Evolutionary conservation across 1,139 yeast species (phyloP), one percentile per base, ranked within the genome.

Genomic region (Kurtzmaniella natalensis): DNA sequence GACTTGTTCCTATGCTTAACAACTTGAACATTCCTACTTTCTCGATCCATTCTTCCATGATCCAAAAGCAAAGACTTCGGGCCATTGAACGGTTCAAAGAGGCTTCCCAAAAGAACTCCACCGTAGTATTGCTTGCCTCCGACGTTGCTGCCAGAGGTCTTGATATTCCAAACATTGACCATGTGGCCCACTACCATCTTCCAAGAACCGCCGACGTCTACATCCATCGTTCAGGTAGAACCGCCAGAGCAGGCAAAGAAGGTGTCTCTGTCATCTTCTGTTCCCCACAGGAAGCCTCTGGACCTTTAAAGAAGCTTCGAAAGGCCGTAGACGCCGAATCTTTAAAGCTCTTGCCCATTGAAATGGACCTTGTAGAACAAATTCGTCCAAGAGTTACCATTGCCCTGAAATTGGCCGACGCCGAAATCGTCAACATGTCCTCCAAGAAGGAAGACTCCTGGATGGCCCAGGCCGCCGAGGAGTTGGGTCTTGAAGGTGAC

Each of bases 111-210:
- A 66, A 62, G 41, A 55, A 59, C 27, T 60, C 68, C 37, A 72
- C 85, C 2, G 75, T 87, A 0, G 89, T 92, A 2, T 67, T 94
- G 35, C 76, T 94, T 35, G 96, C 97, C 1, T 87, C 97, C 2
- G 99, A 92, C 59, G 97, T 92, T 34, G 98, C 99, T 2, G 98
- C 99, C 5, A 78, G 99, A 66, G 99, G 99, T 40, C 71, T 94
- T 41, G 99, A 94, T 69, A 87, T 94, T 39, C 84, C 95, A 2
- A 74, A 76, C 32, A 89, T 94, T 35, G 84, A 88, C 50, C 98
- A 92, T 56, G 98, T 94, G 28, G 87, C 92, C 10, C 98, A 92
- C 56, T 92, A 92, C 52, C 97, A 92, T 59, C 69, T 94, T 42
- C 98, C 99, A 8, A 72, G 97, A 43, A 74, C 95, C 7, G 97